Evolutionary conservation across 2,329 filamentous ascomycete species (phyloP).

Genomic region (Raffaelea ambrosiae): DNA sequence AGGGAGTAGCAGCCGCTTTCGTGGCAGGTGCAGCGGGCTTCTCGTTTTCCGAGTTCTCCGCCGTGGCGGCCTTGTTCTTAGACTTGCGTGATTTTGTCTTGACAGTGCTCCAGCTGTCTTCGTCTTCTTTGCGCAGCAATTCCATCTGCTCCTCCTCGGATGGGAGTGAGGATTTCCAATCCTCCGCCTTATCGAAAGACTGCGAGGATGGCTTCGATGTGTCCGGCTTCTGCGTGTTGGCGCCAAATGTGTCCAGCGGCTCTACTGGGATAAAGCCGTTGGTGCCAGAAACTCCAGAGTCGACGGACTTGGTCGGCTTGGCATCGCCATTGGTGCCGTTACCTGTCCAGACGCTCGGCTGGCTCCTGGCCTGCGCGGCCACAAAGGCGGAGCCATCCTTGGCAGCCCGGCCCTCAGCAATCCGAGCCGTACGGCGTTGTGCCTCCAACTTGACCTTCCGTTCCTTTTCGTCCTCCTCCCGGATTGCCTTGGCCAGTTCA

Average conservation of each 20-base stretch:
- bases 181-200: conserved; percentile 25
- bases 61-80: conserved; percentile 29
- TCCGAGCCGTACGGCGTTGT: conserved; percentile 72
- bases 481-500: conserved; percentile 66
- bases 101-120: conserved; percentile 52
- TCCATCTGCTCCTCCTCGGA: conserved; percentile 57
- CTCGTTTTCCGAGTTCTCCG: conserved; percentile 13
- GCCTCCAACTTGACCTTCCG: conserved; percentile 71
- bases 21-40: conserved; percentile 7
- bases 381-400: conserved; percentile 66
- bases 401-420: conserved; percentile 72
- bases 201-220: conserved; percentile 19
- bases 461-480: conserved; percentile 70
- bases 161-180: conserved; percentile 43
- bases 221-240: conserved; percentile 9
- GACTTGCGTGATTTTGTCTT: conserved; percentile 34
- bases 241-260: conserved; percentile 51
- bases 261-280: conserved; percentile 32
- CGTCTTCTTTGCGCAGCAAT: conserved; percentile 44
- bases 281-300: conserved; percentile 10
- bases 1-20: conserved; percentile 10
- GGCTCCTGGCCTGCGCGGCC: conserved; percentile 24
- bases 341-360: conserved; percentile 31
- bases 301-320: no score
- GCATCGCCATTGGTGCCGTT: conserved; percentile 25